Evolutionary conservation across 1,284 basidiomycete species (phyloP).

Genomic region (Sporisorium graminicola): DNA sequence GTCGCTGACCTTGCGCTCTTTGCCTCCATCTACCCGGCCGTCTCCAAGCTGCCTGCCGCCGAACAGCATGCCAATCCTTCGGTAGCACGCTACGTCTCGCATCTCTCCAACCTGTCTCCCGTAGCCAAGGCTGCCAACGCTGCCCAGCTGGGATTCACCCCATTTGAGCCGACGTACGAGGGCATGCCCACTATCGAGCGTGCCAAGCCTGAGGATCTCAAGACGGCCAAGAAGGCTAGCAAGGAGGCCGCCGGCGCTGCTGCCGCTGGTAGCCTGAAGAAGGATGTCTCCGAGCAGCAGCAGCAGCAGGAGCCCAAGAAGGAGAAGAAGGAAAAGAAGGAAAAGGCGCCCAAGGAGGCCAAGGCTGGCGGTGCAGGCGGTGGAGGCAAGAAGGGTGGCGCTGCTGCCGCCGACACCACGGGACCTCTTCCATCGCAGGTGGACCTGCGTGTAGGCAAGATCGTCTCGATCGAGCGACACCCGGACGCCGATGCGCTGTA

Average conservation of each 20-base stretch:
- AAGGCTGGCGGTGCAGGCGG: constrained; percentile 54
- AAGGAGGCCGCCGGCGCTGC: constrained; percentile 42
- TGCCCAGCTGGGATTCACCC: constrained; percentile 46
- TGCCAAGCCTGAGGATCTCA: constrained; percentile 52
- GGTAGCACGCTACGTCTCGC: constrained; percentile 66
- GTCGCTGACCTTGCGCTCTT: constrained; percentile 68
- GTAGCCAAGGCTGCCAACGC: constrained; percentile 42
- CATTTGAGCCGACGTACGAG: constrained; percentile 65
- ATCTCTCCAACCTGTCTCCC: constrained; percentile 62
- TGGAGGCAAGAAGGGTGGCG: constrained; percentile 55
- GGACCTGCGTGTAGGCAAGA: constrained; percentile 68
- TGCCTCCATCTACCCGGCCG: constrained; percentile 61
- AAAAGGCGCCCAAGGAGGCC: constrained; percentile 60
- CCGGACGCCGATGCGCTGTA: constrained; percentile 69
- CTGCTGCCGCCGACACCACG: constrained; percentile 48
- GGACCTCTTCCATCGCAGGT: constrained; percentile 63
- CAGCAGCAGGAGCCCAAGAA: constrained; percentile 44
- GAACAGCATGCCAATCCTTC: constrained; percentile 66
- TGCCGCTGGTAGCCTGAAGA: constrained; percentile 27
- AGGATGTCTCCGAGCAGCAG: constrained; percentile 26
- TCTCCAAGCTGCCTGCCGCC: constrained; percentile 58
- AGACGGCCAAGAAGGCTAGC: constrained; percentile 60
- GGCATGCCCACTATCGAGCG: constrained; percentile 66
- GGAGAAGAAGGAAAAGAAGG: constrained; percentile 60
- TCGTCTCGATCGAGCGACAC: constrained; percentile 65